Base-by-base conservation (phyloP, 2,329 filamentous ascomycete genomes). In the Aquanectria penicillioides region DNA sequence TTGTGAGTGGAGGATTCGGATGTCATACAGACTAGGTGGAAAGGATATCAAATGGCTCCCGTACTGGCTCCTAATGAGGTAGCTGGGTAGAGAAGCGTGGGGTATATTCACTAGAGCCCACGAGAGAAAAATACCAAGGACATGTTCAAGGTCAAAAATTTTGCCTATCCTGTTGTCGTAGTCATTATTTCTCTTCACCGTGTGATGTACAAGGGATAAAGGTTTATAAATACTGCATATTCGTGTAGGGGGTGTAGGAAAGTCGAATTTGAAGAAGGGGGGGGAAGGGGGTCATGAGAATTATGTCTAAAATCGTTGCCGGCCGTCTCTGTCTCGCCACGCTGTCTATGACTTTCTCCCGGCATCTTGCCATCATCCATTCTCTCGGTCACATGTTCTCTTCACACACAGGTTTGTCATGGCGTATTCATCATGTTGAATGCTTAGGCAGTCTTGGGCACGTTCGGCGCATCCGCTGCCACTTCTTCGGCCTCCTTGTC, bases 401-500 rank as follows among this genome's bases (percentile, higher is more conserved):
- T 22, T 25, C 11, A 29, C 26, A n/a, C 25, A 17, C 31, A 29
- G 23, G 18, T 29, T 43, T 25, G 17, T 38, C 29, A 22, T 46
- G 25, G 18, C 38, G 5, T 17, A 4, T 11, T 18, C 37, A 20
- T 20, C n/a, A 26, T 31, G 13, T 28, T 56, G 20, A 59, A 41
- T 46, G 12, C 17, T 40, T n/a, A 51, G 28, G 49, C 17, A 15
- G 36, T 18, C 47, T 48, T 56, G 23, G 55, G 59, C 37, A 69
- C 64, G 31, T 69, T 66, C 28, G 69, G 68, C 22, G 64, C 71
- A 37, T 71, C 67, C 11, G 62, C 65, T n/a, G 68, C 66, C 31
- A 66, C 57, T 4, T 69, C 63, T 22, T 69, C 69, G 37, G 70
- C 68, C 47, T 72, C 71, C 34, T 67, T 65, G 52, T 72, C 22